phyloP scores from a whole-genome alignment of 495 filamentous ascomycete species.

The Penicillium desertorum region DNA sequence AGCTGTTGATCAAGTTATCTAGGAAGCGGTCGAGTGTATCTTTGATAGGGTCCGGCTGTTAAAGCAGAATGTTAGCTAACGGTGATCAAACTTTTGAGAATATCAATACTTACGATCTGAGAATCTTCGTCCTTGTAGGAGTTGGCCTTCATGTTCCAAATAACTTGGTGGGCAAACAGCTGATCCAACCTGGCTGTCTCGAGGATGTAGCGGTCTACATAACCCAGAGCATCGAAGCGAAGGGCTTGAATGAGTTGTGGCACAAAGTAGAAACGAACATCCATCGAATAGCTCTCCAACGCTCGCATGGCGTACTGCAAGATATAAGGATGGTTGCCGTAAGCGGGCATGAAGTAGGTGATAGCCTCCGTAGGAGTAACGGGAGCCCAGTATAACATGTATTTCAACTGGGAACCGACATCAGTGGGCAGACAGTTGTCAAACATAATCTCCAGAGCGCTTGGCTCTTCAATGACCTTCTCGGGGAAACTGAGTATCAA shows the following conservation, averaged over 20 bases:
- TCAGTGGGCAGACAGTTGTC: conserved; percentile 72
- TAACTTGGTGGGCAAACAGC: conserved; percentile 97
- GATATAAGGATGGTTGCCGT: conserved; percentile 91
- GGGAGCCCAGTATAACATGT: conserved; percentile 90
- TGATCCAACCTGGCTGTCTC: conserved; percentile 96
- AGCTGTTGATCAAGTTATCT: conserved; percentile 76
- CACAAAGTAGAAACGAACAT: conserved; percentile 98
- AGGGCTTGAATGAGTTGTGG: conserved; percentile 96
- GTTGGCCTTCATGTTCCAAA: conserved; percentile 99
- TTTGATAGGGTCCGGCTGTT: conserved; percentile 85
- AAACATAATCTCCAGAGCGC: conserved; percentile 78
- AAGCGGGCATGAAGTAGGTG: conserved; percentile 88
- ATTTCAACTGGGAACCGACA: conserved; percentile 85
- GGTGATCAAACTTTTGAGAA: background rate
- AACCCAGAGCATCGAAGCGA: conserved; percentile 91
- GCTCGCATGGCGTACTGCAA: conserved; percentile 97
- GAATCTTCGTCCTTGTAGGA: conserved; percentile 96
- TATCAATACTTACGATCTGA: conserved; percentile 64
- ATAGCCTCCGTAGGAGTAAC: conserved; percentile 91
- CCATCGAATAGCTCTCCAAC: conserved; percentile 86
- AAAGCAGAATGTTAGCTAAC: conserved; percentile 41
- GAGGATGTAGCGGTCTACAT: conserved; percentile 93
- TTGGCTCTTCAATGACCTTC: conserved; percentile 72
- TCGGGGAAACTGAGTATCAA: conserved; percentile 79
- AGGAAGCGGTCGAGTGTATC: conserved; percentile 90